Percentiles rank a stretch among this genome's conserved stretches.
Evolutionary conservation across 176 grass and related monocot genomes (phyloP).

Genomic region (Hordeum marinum): DNA sequence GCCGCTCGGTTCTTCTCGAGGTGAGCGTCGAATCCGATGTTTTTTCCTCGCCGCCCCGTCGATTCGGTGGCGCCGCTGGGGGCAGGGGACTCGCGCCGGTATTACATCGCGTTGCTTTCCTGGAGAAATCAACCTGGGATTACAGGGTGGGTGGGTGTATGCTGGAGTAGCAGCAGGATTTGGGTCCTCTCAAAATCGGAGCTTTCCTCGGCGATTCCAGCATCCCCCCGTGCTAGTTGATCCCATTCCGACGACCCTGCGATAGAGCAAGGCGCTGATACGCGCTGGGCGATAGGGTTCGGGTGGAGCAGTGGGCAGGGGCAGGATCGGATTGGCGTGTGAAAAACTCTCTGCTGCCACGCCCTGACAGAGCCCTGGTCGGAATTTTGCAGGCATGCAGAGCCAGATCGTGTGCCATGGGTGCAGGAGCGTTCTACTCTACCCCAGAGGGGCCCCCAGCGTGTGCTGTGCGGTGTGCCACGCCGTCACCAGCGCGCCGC

Average conservation of each 20-base stretch:
- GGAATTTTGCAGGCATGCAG: conserved; percentile 59
- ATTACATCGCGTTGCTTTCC: background rate
- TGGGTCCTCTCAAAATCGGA: background rate
- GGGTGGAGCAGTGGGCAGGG: background rate
- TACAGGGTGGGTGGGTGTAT: background rate
- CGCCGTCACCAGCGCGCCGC: conserved; percentile 26
- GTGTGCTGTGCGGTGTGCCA: conserved; percentile 64
- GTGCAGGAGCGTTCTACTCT: conserved; percentile 71
- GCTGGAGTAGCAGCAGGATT: conserved; percentile 2
- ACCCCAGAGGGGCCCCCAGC: conserved; percentile 57
- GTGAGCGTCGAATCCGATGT: background rate
- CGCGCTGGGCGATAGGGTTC: background rate
- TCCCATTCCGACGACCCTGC: background rate
- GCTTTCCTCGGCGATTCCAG: background rate
- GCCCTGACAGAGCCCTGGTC: background rate
- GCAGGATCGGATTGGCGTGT: background rate
- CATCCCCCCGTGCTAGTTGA: background rate
- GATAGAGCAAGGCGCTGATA: background rate
- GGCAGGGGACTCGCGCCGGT: background rate
- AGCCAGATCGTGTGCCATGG: conserved; percentile 85
- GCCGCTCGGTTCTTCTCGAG: conserved; percentile 26
- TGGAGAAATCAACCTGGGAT: background rate
- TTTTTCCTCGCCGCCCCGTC: background rate
- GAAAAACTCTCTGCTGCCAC: background rate
- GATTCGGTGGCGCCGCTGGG: background rate